Conservation (phyloP, 2,329 filamentous ascomycete genomes). For the Elsinoe ampelina region DNA sequence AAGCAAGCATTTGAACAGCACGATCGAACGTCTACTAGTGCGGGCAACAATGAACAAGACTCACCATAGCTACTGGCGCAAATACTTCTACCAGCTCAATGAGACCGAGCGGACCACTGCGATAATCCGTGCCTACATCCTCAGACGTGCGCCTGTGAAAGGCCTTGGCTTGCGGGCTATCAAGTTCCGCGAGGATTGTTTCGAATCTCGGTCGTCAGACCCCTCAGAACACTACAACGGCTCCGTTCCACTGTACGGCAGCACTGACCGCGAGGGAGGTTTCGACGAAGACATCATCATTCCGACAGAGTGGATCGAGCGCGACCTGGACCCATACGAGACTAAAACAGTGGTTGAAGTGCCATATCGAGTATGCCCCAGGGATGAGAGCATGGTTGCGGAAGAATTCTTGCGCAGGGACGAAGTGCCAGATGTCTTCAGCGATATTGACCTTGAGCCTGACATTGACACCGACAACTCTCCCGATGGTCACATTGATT, state of each 20-base stretch:
- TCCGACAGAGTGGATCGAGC: not conserved
- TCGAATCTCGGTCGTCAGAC: too few species aligned
- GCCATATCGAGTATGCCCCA: too few species aligned
- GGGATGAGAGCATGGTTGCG: too few species aligned
- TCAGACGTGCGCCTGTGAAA: constrained; percentile 11
- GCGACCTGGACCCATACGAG: not conserved
- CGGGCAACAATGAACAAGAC: constrained; percentile 47
- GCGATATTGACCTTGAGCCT: too few species aligned
- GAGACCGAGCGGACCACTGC: not conserved
- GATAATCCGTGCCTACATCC: not conserved
- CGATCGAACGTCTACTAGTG: constrained; percentile 59
- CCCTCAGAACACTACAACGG: not conserved
- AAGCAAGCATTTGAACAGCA: constrained; percentile 46
- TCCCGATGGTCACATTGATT: too few species aligned
- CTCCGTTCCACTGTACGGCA: not conserved
- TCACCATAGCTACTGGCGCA: constrained; percentile 33
- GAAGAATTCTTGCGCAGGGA: too few species aligned
- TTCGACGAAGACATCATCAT: constrained; percentile 12
- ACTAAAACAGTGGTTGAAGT: too few species aligned
- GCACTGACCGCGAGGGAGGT: constrained; percentile 14
- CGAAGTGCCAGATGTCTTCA: too few species aligned
- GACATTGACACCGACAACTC: too few species aligned
- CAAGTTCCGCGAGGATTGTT: not conserved
- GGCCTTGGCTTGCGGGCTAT: not conserved
- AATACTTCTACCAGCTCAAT: constrained; percentile 25